These are phyloP conservation scores for Streptanthus diversifolius DNA, from an alignment of 345 rosid genomes.

Conservation along the genomic window DNA sequence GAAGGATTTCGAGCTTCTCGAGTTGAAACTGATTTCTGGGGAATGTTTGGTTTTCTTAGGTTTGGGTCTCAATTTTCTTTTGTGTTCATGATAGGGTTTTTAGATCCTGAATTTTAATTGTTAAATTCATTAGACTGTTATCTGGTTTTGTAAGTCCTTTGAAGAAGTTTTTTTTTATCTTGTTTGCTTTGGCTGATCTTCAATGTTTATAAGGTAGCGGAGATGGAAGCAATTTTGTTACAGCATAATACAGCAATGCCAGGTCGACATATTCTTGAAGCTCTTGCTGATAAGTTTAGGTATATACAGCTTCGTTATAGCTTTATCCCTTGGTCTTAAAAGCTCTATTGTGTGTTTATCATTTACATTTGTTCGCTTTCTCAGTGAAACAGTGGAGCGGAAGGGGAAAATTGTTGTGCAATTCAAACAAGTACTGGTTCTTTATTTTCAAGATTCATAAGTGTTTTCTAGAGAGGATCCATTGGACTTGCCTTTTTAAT, in stretches of 20 bases:
- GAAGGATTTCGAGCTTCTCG: not conserved
- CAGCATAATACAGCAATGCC: conserved; percentile 80
- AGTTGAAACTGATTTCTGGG: not conserved
- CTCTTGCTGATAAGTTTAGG: conserved; percentile 94
- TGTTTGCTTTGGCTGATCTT: conserved; percentile 15
- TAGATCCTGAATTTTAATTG: not conserved
- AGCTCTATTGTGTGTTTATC: conserved; percentile 3
- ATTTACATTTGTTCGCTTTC: conserved; percentile 24
- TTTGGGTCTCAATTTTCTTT: not conserved
- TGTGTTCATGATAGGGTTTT: conserved; percentile 20
- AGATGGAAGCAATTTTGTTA: conserved; percentile 89
- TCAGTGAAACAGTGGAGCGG: conserved; percentile 72
- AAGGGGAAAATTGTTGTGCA: conserved; percentile 85
- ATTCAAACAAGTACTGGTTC: conserved; percentile 77
- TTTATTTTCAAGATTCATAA: not conserved
- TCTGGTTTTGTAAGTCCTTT: not conserved
- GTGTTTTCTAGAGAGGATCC: not conserved
- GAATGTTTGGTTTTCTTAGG: conserved; percentile 2
- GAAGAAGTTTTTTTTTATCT: not conserved
- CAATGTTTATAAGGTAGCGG: conserved; percentile 55
- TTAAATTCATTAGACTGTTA: not conserved
- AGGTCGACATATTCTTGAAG: conserved; percentile 61
- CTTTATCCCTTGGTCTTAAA: not conserved
- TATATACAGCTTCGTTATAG: conserved; percentile 28
- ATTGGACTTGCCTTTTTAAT: conserved; percentile 1